Evolutionary conservation across 2,329 filamentous ascomycete genomes (phyloP), one percentile per base, ranked within the genome.

Genomic region (Mariannaea elegans): DNA sequence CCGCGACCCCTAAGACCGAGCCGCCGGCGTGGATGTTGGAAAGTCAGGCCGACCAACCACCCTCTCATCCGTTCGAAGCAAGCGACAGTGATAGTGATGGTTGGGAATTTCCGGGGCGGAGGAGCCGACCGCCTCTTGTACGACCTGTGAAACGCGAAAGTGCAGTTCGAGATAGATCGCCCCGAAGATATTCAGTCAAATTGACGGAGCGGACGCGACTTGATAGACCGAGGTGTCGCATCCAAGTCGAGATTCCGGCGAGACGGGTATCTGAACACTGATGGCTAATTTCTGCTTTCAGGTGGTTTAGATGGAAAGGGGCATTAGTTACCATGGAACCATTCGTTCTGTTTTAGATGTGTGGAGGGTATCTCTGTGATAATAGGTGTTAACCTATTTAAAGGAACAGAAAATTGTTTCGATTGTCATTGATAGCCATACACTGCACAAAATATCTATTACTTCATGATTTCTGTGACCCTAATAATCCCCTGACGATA

Each of bases 1-100:
- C 73, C 2, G 71, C 73, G 0, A 75, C 72, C 14, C 72, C 72
- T 2, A 66, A 65, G 39, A 71, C 63, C 21, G 63, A 69, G 44
- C 62, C 68, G 34, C 71, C 71, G 3, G 55, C 58, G 14, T 65
- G 61, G 27, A 61, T 69, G 59, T 16, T 61, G 14, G 53, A 32
- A 4, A 16, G 39, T 7, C 31, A 18, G 3, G 56, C 53, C 16
- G n/a, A 29, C 12, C 24, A 27, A 12, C 21, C 14, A 18, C 45
- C 2, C 13, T 32, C 36, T 3, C 27, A 44, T 18, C 34, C 12
- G 21, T 19, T 12, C n/a, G 23, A n/a, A 46, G 23, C 32, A 45
- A 18, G 10, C 18, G 16, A 16, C 3, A 31, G 38, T 7, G 44
- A 44, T 16, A 36, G 29, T 4, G 52, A 23, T 9, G 42, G 36